Base-by-base conservation (phyloP, 768 basidiomycete species). In the Naganishia friedmannii region DNA sequence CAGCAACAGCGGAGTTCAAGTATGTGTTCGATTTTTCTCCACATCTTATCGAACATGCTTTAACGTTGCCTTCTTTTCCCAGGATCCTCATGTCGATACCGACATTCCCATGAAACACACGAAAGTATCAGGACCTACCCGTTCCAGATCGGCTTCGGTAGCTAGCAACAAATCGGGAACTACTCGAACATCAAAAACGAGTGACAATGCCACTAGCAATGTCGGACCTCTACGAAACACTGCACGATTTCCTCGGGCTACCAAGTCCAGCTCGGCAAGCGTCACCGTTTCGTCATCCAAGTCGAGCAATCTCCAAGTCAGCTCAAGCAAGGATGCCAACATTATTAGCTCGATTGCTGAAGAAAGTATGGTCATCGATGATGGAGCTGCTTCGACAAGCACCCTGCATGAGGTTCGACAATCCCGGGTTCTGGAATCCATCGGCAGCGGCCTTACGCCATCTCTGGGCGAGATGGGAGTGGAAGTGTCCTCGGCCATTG, bases 1-100 rank as follows among this genome's bases (percentile, higher is more conserved):
- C 73, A 89, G 89, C 54, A 88, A 86, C 63, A 86, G 86, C 71
- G 88, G 88, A 68, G 86, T 90, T 42, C 46, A 65, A 91, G 90
- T 67, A 51, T 26, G 37, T 31, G 72, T n/a, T n/a, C 70, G 72
- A 31, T 42, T 60, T 68, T 31, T 29, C 34, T 5, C 45, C 65
- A 39, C 65, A 45, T 48, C 68, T 66, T 56, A 66, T 53, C 34
- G 37, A 66, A 66, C 71, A 71, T 73, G 87, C 31, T 45, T 42
- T 66, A 23, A 34, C 53, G 21, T 37, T 46, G 10, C n/a, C n/a
- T 26, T 42, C 28, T 34, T 23, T 39, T n/a, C n/a, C 21, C 39
- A 86, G 86, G 87, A 45, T 80, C 84, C 48, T 82, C 78, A 71
- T 78, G 77, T 79, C 88, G 87, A 78, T 76, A 83, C 68, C 80